Percentiles rank a stretch among this genome's conserved stretches.
Evolutionary conservation across 2,329 filamentous ascomycete genomes (phyloP).

Genomic region (Hypoxylon sp.): DNA sequence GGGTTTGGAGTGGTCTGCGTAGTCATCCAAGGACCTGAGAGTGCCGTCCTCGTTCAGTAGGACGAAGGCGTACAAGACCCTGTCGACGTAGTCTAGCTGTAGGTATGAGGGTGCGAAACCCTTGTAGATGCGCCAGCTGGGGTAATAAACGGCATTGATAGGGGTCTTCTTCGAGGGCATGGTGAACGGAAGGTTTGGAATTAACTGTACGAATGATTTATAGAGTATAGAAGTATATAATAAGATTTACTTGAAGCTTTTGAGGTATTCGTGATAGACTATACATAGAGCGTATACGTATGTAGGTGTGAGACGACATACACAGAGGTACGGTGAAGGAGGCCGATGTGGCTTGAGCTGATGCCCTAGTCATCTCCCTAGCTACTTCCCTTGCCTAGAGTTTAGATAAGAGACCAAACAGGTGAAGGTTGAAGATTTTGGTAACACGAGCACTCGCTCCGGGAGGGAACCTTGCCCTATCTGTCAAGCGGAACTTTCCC

Average conservation of each 20-base stretch:
- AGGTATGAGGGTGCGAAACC: conserved; percentile 66
- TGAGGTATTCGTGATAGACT: neutral
- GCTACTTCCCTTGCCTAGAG: neutral
- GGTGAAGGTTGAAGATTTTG: neutral
- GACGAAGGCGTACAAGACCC: conserved; percentile 72
- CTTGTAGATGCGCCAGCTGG: conserved; percentile 69
- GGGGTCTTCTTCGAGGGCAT: conserved; percentile 42
- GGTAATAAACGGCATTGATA: conserved; percentile 70
- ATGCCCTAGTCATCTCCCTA: neutral
- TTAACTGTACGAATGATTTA: neutral
- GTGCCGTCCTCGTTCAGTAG: conserved; percentile 55
- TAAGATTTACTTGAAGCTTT: neutral
- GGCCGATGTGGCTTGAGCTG: neutral
- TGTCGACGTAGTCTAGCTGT: conserved; percentile 66
- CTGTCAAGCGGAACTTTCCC: neutral
- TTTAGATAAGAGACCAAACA: neutral
- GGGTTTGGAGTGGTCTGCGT: conserved; percentile 70
- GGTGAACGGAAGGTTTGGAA: conserved; percentile 1
- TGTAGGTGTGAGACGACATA: too few relatives aligned
- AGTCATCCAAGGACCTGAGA: conserved; percentile 70
- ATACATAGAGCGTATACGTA: too few relatives aligned
- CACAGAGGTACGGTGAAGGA: too few relatives aligned
- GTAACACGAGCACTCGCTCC: conserved; percentile 10
- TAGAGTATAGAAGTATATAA: neutral
- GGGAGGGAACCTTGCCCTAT: neutral